A percentile compares a stretch with the other conserved stretches of the same genome.
These are phyloP conservation scores for Coprinellus aureogranulatus DNA, from an alignment of 768 basidiomycete species.

Conservation along the genomic window DNA sequence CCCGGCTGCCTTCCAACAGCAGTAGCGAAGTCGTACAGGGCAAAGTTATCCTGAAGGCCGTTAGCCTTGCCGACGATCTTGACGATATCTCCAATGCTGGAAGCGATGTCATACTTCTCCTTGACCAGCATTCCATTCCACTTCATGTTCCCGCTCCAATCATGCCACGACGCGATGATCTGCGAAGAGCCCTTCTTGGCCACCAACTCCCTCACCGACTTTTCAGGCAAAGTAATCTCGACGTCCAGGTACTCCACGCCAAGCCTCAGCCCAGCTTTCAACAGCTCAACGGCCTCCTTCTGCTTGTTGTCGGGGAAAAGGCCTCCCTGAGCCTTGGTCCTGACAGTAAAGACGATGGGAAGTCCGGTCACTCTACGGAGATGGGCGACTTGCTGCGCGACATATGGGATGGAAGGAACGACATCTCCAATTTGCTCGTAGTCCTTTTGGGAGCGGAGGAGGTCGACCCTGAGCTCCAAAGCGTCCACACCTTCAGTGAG, in stretches of 20 bases:
- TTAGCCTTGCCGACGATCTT: constrained; percentile 90
- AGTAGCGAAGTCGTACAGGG: constrained; percentile 68
- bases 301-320: constrained; percentile 79
- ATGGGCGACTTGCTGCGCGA: constrained; percentile 75
- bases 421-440: constrained; percentile 45
- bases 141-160: constrained; percentile 81
- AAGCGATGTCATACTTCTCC: constrained; percentile 67
- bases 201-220: constrained; percentile 56
- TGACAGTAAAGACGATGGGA: constrained; percentile 89
- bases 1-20: constrained; percentile 37
- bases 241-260: constrained; percentile 94
- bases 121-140: constrained; percentile 72
- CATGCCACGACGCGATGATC: constrained; percentile 92
- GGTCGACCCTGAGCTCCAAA: constrained; percentile 90
- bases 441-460: constrained; percentile 58
- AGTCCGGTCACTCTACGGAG: constrained; percentile 74
- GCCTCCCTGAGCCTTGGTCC: constrained; percentile 87
- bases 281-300: constrained; percentile 69
- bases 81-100: constrained; percentile 77
- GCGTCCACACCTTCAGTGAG: constrained; percentile 86
- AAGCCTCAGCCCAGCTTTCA: constrained; percentile 73
- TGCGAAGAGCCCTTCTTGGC: constrained; percentile 61
- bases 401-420: constrained; percentile 69
- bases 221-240: constrained; percentile 74
- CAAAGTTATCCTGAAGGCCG: constrained; percentile 72